phyloP scores from a whole-genome alignment of 2,329 filamentous ascomycete species.

The Penicillium janthinellum region DNA sequence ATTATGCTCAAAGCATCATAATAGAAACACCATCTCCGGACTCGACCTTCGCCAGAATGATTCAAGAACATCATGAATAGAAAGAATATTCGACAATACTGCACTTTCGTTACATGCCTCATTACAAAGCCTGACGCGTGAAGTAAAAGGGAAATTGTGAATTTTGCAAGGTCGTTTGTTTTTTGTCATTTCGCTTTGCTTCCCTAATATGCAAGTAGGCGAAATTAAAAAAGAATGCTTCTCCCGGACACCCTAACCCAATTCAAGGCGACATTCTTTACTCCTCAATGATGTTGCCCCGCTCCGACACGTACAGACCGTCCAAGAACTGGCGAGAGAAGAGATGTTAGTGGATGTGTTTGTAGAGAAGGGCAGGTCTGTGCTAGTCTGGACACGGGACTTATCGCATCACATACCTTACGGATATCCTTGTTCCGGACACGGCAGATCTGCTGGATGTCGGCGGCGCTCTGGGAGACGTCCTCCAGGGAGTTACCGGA shows the following conservation, averaged over 20 bases:
- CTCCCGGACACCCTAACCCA: slow-evolving; percentile 41
- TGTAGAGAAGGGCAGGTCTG: not conserved
- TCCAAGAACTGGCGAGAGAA: slow-evolving; percentile 78
- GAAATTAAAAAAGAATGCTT: slow-evolving; percentile 41
- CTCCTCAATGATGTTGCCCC: slow-evolving; percentile 82
- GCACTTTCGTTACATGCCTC: slow-evolving; percentile 33
- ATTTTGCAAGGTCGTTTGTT: slow-evolving; percentile 34
- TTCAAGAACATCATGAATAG: not conserved
- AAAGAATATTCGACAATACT: slow-evolving; percentile 5
- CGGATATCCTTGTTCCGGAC: slow-evolving; percentile 99
- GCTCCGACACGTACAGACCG: slow-evolving; percentile 99
- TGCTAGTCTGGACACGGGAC: not conserved
- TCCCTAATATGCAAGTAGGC: slow-evolving; percentile 45
- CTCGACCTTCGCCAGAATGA: not conserved
- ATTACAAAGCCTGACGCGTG: slow-evolving; percentile 30
- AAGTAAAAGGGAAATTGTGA: slow-evolving; percentile 25
- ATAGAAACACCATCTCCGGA: not conserved
- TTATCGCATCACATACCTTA: slow-evolving; percentile 64
- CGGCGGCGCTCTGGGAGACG: slow-evolving; percentile 96
- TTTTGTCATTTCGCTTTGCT: slow-evolving; percentile 45
- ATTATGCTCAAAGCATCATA: not conserved
- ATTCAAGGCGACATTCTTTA: slow-evolving; percentile 40
- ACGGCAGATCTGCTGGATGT: slow-evolving; percentile 99
- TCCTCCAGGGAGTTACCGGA: slow-evolving; percentile 93
- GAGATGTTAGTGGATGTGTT: slow-evolving; percentile 9